Conservation (phyloP, 495 filamentous ascomycete genomes). For the Daldinia childiae region DNA sequence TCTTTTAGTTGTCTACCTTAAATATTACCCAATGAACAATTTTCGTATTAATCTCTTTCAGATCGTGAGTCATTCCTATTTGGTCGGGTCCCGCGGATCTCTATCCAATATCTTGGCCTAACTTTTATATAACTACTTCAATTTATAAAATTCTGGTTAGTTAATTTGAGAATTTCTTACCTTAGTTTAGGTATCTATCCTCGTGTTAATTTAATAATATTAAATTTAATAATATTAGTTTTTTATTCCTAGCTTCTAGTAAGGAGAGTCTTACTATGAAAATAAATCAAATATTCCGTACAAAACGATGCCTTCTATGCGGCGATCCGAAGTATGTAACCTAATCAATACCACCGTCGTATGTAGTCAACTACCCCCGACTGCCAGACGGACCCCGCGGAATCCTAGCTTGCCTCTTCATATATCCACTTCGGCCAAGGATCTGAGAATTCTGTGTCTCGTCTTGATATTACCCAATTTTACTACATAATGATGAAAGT, state of each 20-base stretch:
- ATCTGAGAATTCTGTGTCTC: background rate
- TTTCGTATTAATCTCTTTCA: too few relatives aligned
- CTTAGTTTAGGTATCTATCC: too few relatives aligned
- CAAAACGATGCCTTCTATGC: background rate
- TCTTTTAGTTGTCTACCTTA: too few relatives aligned
- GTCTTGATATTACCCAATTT: constrained; percentile 2
- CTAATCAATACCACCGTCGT: background rate
- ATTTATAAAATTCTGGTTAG: background rate
- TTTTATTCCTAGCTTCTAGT: too few relatives aligned
- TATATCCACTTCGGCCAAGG: constrained; percentile 5
- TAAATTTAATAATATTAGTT: too few relatives aligned
- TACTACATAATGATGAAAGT: background rate
- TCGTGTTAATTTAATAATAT: too few relatives aligned
- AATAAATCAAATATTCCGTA: too few relatives aligned
- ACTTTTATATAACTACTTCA: background rate
- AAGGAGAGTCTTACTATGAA: background rate
- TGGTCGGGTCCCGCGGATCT: background rate
- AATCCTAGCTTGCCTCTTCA: constrained; percentile 9
- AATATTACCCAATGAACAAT: too few relatives aligned
- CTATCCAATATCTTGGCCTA: background rate
- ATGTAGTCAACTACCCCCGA: constrained; percentile 1
- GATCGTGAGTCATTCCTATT: background rate
- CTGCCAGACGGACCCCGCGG: constrained; percentile 30
- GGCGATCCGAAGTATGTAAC: background rate
- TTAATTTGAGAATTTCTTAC: background rate